These are phyloP conservation scores for Kodamaea leandrae DNA, from an alignment of 805 yeast genomes.

Conservation along the genomic window DNA sequence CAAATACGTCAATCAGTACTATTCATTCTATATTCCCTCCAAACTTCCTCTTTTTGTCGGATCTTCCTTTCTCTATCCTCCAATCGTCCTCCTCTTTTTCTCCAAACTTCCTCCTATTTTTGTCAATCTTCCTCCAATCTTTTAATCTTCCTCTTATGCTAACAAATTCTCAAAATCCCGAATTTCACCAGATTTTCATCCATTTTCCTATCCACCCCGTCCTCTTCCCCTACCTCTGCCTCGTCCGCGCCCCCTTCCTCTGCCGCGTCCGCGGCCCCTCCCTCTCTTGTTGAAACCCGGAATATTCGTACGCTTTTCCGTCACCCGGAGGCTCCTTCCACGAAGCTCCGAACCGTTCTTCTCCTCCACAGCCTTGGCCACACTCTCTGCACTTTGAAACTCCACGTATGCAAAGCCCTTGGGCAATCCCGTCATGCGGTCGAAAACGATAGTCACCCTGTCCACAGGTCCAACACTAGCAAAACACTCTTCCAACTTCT, in stretches of 20 bases:
- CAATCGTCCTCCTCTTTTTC: too few relatives aligned
- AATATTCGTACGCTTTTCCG: conserved; percentile 52
- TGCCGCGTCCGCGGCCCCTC: conserved; percentile 27
- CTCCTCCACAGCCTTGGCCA: conserved; percentile 43
- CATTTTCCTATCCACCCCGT: conserved; percentile 16
- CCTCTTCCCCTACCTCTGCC: conserved; percentile 23
- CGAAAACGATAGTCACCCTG: conserved; percentile 51
- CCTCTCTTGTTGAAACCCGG: conserved; percentile 42
- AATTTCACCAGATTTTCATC: conserved; percentile 8
- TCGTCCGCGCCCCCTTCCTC: conserved; percentile 32
- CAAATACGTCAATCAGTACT: too few relatives aligned
- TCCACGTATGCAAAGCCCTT: conserved; percentile 67
- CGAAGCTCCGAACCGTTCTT: conserved; percentile 43
- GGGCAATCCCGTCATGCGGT: conserved; percentile 44
- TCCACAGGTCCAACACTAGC: conserved; percentile 44
- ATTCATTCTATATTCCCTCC: too few relatives aligned
- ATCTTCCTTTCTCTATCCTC: too few relatives aligned
- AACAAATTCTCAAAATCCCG: background rate
- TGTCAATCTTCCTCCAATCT: too few relatives aligned
- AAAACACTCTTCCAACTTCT: conserved; percentile 48
- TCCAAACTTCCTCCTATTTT: too few relatives aligned
- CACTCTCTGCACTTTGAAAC: conserved; percentile 44
- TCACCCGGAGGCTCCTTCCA: conserved; percentile 47
- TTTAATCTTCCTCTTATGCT: too few relatives aligned
- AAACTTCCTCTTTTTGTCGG: too few relatives aligned